Evolutionary conservation across 192 early-diverging fungal genomes (phyloP).

Genomic region (Umbelopsis isabellina): DNA sequence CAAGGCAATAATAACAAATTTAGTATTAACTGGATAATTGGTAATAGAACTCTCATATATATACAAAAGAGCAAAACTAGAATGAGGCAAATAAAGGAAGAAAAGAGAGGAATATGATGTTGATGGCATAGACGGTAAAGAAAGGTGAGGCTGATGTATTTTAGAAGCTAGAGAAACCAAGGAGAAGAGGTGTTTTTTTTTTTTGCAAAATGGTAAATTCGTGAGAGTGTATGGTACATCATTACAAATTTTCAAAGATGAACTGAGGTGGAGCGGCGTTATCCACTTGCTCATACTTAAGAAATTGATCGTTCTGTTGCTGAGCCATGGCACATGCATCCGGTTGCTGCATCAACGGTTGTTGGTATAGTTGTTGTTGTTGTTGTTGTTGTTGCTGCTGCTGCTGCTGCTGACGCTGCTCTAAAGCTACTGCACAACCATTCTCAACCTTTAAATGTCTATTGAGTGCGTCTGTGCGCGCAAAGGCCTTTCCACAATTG

Average conservation of each 20-base stretch:
- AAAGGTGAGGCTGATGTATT: background rate
- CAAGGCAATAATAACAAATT: background rate
- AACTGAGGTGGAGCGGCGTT: no score
- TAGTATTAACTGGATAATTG: background rate
- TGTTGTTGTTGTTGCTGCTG: no score
- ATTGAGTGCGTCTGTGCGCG: slow-evolving; percentile 74
- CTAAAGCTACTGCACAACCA: slow-evolving; percentile 22
- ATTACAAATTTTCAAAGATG: no score
- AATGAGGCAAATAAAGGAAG: background rate
- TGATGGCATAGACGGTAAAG: no score
- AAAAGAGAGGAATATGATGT: no score
- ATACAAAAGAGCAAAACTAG: slow-evolving; percentile 3
- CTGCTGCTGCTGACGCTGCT: slow-evolving; percentile 6
- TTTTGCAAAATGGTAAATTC: no score
- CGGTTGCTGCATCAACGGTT: background rate
- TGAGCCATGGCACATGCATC: background rate
- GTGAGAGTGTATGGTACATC: no score
- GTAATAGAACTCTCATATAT: background rate
- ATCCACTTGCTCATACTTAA: no score
- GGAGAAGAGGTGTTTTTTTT: no score
- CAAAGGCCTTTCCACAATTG: slow-evolving; percentile 73
- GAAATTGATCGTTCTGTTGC: background rate
- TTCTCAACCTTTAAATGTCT: slow-evolving; percentile 53
- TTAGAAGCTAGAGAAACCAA: background rate
- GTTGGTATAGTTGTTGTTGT: background rate